Base-by-base conservation (phyloP, 2,329 filamentous ascomycete genomes). In the Anisogramma anomala region DNA sequence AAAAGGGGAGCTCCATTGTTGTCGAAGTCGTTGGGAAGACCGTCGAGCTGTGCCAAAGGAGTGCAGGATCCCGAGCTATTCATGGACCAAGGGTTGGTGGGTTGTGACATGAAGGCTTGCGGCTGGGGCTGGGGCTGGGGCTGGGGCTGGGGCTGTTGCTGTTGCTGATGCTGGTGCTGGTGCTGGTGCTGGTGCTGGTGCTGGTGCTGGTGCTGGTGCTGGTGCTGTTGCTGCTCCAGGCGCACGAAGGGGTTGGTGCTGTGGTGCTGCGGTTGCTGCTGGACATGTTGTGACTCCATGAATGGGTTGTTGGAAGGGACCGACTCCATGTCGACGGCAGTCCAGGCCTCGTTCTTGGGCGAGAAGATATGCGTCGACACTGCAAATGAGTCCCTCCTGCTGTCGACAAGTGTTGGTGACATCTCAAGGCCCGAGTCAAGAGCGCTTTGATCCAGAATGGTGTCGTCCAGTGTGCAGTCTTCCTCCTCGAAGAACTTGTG, bases 31-130 rank as follows among this genome's bases (percentile, higher is more conserved):
- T 67, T 56, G 28, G 71, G 63, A 25, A 77, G 60, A 36, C 77
- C 72, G 53, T 84, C 80, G 53, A 84, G 83, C 39, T 77, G 68
- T 47, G 77, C 78, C 47, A 86, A 76, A 13, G 83, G 82, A 6
- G 84, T 89, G 59, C 77, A 81, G 48, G 84, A 75, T 39, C 77
- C 82, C 19, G 82, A 83, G 52, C 67, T 71, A 51, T 77, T 71
- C 57, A 79, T 70, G 36, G 77, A 66, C 82, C 83, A 88, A 47
- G 67, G 56, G 48, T 62, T 63, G 33, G 54, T 56, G 27, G 64
- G 60, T 39, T 61, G 56, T 37, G 53, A 58, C 41, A 67, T 68
- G 35, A 55, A 52, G 30, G 59, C 30, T 30, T 49, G 40, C 18
- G 25, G 17, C 14, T 42, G 69, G 69, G 58, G 22, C 22, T 23